Conservation (phyloP, 1,284 basidiomycete species). For the Trichosporon sp. region DNA sequence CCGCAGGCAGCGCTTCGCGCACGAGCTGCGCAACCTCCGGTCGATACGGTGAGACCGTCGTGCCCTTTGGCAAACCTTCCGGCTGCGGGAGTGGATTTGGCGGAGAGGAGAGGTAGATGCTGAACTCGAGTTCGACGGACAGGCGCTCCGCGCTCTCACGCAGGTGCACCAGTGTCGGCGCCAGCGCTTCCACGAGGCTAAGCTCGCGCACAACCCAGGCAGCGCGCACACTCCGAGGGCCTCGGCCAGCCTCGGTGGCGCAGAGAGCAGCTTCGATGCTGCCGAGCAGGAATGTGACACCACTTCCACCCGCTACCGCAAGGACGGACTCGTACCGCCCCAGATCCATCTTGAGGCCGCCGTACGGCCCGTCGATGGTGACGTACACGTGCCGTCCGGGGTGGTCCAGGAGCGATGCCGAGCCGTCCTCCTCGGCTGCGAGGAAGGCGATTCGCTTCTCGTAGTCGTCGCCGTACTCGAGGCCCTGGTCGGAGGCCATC, state of each 20-base stretch:
- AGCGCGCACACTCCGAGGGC: constrained; percentile 29
- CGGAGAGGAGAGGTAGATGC: constrained; percentile 39
- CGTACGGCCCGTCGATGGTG: constrained; percentile 46
- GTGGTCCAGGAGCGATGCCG: constrained; percentile 19
- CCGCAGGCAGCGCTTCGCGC: constrained; percentile 28
- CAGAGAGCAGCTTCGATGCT: constrained; percentile 40
- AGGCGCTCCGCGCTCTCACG: constrained; percentile 20
- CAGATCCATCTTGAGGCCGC: constrained; percentile 40
- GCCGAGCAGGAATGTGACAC: constrained; percentile 44
- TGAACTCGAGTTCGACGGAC: constrained; percentile 25
- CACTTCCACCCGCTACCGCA: constrained; percentile 44
- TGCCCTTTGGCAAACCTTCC: constrained; percentile 19
- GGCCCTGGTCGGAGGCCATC: constrained; percentile 25
- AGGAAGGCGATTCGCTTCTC: constrained; percentile 33
- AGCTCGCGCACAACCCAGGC: constrained; percentile 44
- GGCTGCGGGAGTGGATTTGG: constrained; percentile 30
- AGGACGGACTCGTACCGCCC: constrained; percentile 35
- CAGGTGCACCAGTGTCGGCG: constrained; percentile 34
- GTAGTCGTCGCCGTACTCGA: constrained; percentile 28
- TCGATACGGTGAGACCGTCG: constrained; percentile 34
- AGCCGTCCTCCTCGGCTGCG: constrained; percentile 8
- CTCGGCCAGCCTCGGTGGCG: constrained; percentile 20
- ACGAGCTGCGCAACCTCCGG: constrained; percentile 39
- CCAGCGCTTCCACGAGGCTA: constrained; percentile 36
- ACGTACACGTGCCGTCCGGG: constrained; percentile 36